phyloP scores from a whole-genome alignment of 768 basidiomycete species.

The Tylopilus intermedius region DNA sequence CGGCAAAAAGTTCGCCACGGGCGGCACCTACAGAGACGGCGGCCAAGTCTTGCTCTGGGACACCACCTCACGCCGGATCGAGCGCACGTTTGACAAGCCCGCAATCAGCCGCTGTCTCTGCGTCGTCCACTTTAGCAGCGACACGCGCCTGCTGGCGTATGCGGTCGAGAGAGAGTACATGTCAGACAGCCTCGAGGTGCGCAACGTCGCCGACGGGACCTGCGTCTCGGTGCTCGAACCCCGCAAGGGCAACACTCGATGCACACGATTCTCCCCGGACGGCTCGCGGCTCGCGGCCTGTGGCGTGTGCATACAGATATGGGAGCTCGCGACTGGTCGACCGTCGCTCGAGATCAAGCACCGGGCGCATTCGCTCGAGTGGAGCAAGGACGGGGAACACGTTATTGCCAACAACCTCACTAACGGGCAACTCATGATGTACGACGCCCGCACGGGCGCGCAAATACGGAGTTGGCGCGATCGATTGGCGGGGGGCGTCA shows the following conservation, averaged over 20 bases:
- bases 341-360: constrained; percentile 25
- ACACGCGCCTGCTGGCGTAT: constrained; percentile 16
- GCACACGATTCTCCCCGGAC: constrained; percentile 25
- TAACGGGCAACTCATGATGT: constrained; percentile 24
- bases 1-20: constrained; percentile 23
- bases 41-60: constrained; percentile 24
- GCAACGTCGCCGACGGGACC: constrained; percentile 10
- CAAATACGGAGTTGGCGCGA: constrained; percentile 23
- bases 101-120: constrained; percentile 20
- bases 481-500: background rate
- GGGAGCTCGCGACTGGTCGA: constrained; percentile 16
- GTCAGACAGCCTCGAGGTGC: constrained; percentile 20
- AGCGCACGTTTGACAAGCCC: constrained; percentile 22
- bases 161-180: constrained; percentile 25
- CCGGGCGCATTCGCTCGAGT: constrained; percentile 22
- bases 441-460: constrained; percentile 14
- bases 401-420: constrained; percentile 21
- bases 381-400: constrained; percentile 19
- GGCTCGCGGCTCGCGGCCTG: constrained; percentile 22
- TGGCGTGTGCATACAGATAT: constrained; percentile 22
- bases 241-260: constrained; percentile 21
- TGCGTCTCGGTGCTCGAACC: constrained; percentile 18
- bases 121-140: constrained; percentile 22
- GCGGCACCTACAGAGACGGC: constrained; percentile 22
- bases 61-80: constrained; percentile 17